Conservation (phyloP, 2,329 filamentous ascomycete species). For the Sporothrix euskadiensis region DNA sequence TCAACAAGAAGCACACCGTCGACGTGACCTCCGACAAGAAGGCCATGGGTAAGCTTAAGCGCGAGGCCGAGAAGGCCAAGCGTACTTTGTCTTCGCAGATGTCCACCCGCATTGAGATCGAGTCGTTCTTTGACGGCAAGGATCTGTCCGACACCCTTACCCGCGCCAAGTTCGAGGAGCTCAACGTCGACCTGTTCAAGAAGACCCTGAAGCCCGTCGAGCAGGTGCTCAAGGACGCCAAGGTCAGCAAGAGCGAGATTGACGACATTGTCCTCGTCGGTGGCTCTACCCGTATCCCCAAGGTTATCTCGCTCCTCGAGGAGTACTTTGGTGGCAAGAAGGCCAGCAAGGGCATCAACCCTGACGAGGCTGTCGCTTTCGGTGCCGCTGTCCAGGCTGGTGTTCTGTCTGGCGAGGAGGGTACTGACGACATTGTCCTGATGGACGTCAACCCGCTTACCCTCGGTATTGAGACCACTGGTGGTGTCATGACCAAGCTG, state of each 20-base stretch:
- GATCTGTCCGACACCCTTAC: constrained; percentile 98
- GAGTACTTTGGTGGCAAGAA: constrained; percentile 96
- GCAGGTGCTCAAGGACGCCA: constrained; percentile 97
- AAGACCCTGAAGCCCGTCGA: constrained; percentile 98
- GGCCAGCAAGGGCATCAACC: constrained; percentile 99
- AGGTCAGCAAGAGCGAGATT: constrained; percentile 92
- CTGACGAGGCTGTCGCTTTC: constrained; percentile 97
- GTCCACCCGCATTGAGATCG: constrained; percentile 92
- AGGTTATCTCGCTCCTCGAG: constrained; percentile 91
- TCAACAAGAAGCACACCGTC: constrained; percentile 97
- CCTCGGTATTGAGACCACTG: constrained; percentile 95
- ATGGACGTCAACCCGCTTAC: constrained; percentile 98
- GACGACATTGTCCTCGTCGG: constrained; percentile 97
- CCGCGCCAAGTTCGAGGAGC: constrained; percentile 98
- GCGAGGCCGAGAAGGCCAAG: constrained; percentile 99
- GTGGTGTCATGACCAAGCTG: constrained; percentile 96
- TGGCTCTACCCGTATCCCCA: constrained; percentile 98
- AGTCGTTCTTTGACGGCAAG: constrained; percentile 93
- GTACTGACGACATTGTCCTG: constrained; percentile 77
- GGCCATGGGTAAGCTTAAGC: constrained; percentile 99
- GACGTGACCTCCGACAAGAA: constrained; percentile 93
- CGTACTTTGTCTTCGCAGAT: constrained; percentile 93
- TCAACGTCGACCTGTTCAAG: constrained; percentile 99
- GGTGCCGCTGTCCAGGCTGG: constrained; percentile 96
- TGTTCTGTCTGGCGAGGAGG: constrained; percentile 86